Evolutionary conservation across 2,329 filamentous ascomycete species (phyloP), one percentile per base, ranked within the genome.

Genomic region (Acrodontium crateriforme): DNA sequence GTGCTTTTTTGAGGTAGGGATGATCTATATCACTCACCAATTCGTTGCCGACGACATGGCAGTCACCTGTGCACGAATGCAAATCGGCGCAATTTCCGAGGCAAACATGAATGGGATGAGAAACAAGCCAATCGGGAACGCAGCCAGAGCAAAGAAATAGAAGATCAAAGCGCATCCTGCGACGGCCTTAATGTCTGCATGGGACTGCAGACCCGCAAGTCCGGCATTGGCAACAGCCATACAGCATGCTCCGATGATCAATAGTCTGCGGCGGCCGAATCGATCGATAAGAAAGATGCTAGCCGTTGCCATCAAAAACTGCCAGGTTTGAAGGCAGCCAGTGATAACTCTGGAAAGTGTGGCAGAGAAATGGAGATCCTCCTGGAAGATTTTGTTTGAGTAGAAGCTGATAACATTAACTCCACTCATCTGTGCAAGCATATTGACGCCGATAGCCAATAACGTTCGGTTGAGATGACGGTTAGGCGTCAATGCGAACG

Each of bases 21-120:
- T n/a, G n/a, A n/a, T n/a, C n/a, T n/a, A n/a, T n/a, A n/a, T n/a
- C n/a, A n/a, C n/a, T n/a, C n/a, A n/a, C 68, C 68, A 72, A 50
- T 72, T 72, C 5, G 58, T 59, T 5, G 55, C 58, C 0, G 62
- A 62, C 0, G 59, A 56, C 30, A 52, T 45, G 2, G 44, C 47
- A 5, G 47, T 48, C 3, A 46, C 44, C 25, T 45, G 39, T 1
- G 47, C 35, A 16, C 47, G 27, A 16, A 50, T 47, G 3, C 40
- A 25, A 12, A 49, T 30, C 3, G 49, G 47, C 6, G 44, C 43
- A 24, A 52, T 50, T 32, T 52, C 49, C 13, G 40, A 39, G 16
- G 31, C 31, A 24, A 58, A 59, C 36, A 49, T 38, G 41, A 47
- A 51, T 0, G 48, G 44, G 2, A 50, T 39, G 5, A 46, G 33